Percentiles rank a stretch among this genome's conserved stretches.
These are phyloP conservation scores for Globisporangium cederbergense DNA, from an alignment of 352 stramenopile species.

Conservation along the genomic window DNA sequence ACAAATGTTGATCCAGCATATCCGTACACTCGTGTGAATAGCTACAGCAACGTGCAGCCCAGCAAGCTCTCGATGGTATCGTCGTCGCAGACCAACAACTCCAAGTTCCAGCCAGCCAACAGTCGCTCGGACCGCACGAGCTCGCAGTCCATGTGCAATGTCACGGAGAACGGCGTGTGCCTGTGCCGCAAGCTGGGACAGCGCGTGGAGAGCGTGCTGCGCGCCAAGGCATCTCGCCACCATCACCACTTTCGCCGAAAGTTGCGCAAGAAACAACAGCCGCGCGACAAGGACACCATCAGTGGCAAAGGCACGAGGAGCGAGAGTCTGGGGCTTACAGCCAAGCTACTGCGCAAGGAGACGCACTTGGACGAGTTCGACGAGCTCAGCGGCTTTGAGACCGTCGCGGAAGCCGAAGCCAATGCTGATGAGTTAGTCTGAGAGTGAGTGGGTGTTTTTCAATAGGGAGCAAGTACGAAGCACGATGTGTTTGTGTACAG, in stretches of 20 bases:
- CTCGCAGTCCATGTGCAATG: slow-evolving; percentile 9
- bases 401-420: slow-evolving; percentile 7
- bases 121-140: slow-evolving; percentile 14
- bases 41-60: background rate
- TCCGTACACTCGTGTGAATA: background rate
- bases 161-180: slow-evolving; percentile 37
- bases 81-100: slow-evolving; percentile 3
- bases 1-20: background rate
- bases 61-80: slow-evolving; percentile 4
- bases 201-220: slow-evolving; percentile 29
- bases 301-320: background rate
- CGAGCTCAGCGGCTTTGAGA: slow-evolving; percentile 17
- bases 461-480: no score
- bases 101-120: slow-evolving; percentile 7
- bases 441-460: background rate
- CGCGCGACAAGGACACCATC: background rate
- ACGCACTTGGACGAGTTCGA: slow-evolving; percentile 3
- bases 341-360: slow-evolving; percentile 15
- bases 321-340: slow-evolving; percentile 17
- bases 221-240: slow-evolving; percentile 22
- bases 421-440: slow-evolving; percentile 1
- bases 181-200: slow-evolving; percentile 53
- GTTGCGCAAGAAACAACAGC: background rate
- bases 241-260: slow-evolving; percentile 13
- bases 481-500: no score